Evolutionary conservation across 1,284 basidiomycete genomes (phyloP), one percentile per base, ranked within the genome.

Genomic region (Uromyces viciae-fabae): DNA sequence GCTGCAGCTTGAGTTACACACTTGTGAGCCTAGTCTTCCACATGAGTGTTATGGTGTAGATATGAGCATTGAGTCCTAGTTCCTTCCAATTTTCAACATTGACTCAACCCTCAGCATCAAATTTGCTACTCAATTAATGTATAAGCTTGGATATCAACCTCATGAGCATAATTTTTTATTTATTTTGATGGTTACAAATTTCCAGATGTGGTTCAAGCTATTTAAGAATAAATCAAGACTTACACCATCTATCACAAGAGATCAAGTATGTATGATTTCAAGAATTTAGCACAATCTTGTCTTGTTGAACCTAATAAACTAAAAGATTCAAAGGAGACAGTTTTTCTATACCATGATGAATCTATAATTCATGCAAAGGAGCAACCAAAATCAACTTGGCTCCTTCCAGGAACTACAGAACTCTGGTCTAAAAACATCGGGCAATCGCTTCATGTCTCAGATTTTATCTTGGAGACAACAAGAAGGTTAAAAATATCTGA

Each of bases 101-200:
- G 38, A 46, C n/a, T 52, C 25, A 42, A 38, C 33, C 0, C 64
- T 77, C 42, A 66, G 60, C 25, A 58, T 28, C 7, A 22, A 66
- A 46, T 36, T n/a, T 17, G 49, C 58, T 22, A 66, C 58, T n/a
- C 42, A 42, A 60, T 76, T 56, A 60, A 76, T 76, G 75, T 33
- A 66, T 25, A 76, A 52, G 49, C 46, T 76, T 7, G 75, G 75
- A 38, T 52, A 64, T 38, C n/a, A 49, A 8, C 25, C 62, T 49
- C 54, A 64, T 15, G 56, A 33, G 22, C 49, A 64, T 49, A 64
- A 52, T n/a, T 64, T 25, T 52, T 40, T 31, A 56, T 76, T 31
- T 76, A 76, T 40, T 76, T 64, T 54, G 75, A 76, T 54, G 75
- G 75, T 11, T 60, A 68, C 22, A 22, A 68, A 36, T 28, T 56